Conservation (phyloP, 176 grass and related monocot genomes). For the Ananas comosus region DNA sequence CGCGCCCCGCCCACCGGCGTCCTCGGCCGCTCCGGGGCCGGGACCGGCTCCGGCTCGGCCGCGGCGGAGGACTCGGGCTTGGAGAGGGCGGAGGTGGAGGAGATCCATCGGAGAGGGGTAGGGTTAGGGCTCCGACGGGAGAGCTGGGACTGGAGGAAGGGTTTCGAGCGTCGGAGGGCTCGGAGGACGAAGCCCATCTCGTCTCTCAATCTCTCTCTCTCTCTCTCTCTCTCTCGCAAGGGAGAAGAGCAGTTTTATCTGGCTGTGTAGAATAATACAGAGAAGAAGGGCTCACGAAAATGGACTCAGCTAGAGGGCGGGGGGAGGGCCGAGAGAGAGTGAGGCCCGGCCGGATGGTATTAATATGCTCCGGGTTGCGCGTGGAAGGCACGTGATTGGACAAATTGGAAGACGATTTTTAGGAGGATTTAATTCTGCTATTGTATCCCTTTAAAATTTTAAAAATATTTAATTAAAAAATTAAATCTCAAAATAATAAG, state of each 20-base stretch:
- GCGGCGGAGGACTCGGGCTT: slow-evolving; percentile 53
- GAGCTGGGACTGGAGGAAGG: slow-evolving; percentile 23
- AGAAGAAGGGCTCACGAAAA: not conserved
- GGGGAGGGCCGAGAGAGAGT: no score
- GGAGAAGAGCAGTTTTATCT: not conserved
- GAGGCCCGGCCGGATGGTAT: no score
- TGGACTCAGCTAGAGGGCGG: not conserved
- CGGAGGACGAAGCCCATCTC: slow-evolving; percentile 73
- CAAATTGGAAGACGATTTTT: no score
- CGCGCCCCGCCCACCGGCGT: slow-evolving; percentile 66
- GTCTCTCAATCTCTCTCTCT: not conserved
- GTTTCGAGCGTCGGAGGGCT: slow-evolving; percentile 56
- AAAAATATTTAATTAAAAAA: no score
- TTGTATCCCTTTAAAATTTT: no score
- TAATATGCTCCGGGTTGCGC: no score
- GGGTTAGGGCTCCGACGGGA: slow-evolving; percentile 9
- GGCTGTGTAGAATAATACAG: not conserved
- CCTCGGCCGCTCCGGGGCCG: slow-evolving; percentile 19
- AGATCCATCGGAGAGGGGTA: slow-evolving; percentile 65
- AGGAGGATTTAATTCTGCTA: no score
- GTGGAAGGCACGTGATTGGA: no score
- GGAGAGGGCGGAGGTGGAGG: slow-evolving; percentile 34
- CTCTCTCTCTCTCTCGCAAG: not conserved
- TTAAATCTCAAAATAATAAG: no score
- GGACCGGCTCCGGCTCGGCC: slow-evolving; percentile 31